These are phyloP conservation scores for Pestalotiopsis sp. DNA, from an alignment of 2,329 filamentous ascomycete genomes.

Conservation along the genomic window DNA sequence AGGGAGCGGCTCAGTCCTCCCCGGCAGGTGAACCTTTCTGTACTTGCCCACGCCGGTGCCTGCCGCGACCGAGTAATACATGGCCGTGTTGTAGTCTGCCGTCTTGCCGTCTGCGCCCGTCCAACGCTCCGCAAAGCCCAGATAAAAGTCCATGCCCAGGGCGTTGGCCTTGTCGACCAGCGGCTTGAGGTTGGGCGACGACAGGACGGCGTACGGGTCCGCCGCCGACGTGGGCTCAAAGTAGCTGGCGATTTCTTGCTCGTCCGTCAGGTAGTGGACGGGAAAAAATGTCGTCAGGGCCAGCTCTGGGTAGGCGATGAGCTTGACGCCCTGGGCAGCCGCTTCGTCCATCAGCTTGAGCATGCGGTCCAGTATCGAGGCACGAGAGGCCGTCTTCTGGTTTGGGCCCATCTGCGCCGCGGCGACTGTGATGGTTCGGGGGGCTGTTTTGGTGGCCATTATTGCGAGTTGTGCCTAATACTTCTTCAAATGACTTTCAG, in stretches of 20 bases:
- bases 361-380: slow-evolving; percentile 49
- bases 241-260: slow-evolving; percentile 46
- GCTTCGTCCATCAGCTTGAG: slow-evolving; percentile 50
- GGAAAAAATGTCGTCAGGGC: slow-evolving; percentile 61
- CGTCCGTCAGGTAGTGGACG: slow-evolving; percentile 47
- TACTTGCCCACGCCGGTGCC: slow-evolving; percentile 51
- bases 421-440: slow-evolving; percentile 42
- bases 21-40: slow-evolving; percentile 58
- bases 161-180: slow-evolving; percentile 51
- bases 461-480: not conserved
- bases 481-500: not conserved
- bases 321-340: slow-evolving; percentile 43
- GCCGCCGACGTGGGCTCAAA: slow-evolving; percentile 50
- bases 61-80: slow-evolving; percentile 51
- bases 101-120: slow-evolving; percentile 37
- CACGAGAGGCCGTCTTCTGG: slow-evolving; percentile 41
- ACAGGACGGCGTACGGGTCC: slow-evolving; percentile 34
- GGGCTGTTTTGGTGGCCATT: slow-evolving; percentile 3
- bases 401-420: slow-evolving; percentile 57
- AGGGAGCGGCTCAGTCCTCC: slow-evolving; percentile 51
- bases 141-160: slow-evolving; percentile 50
- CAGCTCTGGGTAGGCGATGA: slow-evolving; percentile 58
- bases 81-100: slow-evolving; percentile 49
- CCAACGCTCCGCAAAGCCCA: slow-evolving; percentile 55
- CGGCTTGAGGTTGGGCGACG: slow-evolving; percentile 45